Evolutionary conservation across 371 early-diverging fungal species (phyloP).

Genomic region (Funneliformis caledonium): DNA sequence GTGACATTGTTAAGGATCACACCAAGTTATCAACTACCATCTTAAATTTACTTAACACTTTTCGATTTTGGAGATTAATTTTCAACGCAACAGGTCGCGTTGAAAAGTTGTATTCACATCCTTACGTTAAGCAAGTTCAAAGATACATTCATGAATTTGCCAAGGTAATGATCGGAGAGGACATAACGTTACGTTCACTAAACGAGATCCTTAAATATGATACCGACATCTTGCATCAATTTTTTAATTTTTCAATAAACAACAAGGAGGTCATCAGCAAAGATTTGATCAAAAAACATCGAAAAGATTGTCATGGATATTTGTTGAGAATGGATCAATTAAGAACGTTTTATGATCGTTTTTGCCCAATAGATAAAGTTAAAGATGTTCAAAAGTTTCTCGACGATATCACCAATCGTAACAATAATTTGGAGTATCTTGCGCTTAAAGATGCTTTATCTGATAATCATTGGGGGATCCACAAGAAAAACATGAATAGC

Average conservation of each 20-base stretch:
- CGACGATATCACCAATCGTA: slow-evolving; percentile 10
- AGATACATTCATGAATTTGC: not conserved
- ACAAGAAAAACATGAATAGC: not conserved
- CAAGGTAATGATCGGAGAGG: not conserved
- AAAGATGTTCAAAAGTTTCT: slow-evolving; percentile 28
- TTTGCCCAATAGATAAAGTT: slow-evolving; percentile 24
- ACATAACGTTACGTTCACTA: not conserved
- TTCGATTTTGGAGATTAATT: slow-evolving; percentile 28
- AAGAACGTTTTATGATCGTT: slow-evolving; percentile 26
- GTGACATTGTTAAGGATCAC: not conserved
- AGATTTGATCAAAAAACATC: not conserved
- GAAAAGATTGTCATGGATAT: not conserved
- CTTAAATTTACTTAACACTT: not conserved
- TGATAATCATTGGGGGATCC: slow-evolving; percentile 19
- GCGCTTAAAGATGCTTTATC: not conserved
- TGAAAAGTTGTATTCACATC: slow-evolving; percentile 8
- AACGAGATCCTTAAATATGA: slow-evolving; percentile 22
- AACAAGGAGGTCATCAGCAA: not conserved
- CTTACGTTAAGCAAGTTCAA: slow-evolving; percentile 13
- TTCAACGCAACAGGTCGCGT: slow-evolving; percentile 18
- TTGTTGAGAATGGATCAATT: slow-evolving; percentile 14
- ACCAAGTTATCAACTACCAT: not conserved
- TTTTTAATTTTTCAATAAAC: not conserved
- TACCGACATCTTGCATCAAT: not conserved
- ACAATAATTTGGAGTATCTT: not conserved